Evolutionary conservation across 1,139 yeast species (phyloP).

Genomic region (Diutina scorzettiae): DNA sequence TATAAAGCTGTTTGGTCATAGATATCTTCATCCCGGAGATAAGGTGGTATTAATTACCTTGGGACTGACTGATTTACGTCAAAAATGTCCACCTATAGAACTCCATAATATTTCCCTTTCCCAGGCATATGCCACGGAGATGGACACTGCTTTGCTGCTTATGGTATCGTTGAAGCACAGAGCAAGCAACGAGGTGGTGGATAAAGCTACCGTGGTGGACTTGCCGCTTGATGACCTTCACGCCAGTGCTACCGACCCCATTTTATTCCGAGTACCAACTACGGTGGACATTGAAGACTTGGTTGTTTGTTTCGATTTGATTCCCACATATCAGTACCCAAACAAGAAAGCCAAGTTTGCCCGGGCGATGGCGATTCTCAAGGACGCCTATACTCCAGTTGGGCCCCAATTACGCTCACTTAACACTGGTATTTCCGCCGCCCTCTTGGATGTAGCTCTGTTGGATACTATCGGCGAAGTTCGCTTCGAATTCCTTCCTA

Average conservation of each 20-base stretch:
- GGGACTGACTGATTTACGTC: constrained; percentile 77
- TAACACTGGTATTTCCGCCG: constrained; percentile 57
- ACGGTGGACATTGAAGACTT: constrained; percentile 40
- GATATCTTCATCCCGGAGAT: constrained; percentile 53
- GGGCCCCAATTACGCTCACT: constrained; percentile 63
- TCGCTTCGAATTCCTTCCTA: constrained; percentile 62
- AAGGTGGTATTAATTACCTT: constrained; percentile 65
- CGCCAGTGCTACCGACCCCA: constrained; percentile 72
- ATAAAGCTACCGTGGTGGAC: constrained; percentile 63
- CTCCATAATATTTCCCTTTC: constrained; percentile 65
- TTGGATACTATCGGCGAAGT: constrained; percentile 70
- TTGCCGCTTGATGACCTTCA: constrained; percentile 75
- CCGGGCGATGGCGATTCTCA: constrained; percentile 71
- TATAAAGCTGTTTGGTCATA: constrained; percentile 79
- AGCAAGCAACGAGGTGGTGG: constrained; percentile 31
- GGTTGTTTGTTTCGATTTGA: constrained; percentile 70
- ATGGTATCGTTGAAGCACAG: constrained; percentile 47
- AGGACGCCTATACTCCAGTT: constrained; percentile 52
- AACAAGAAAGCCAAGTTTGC: constrained; percentile 43
- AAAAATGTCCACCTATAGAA: constrained; percentile 47
- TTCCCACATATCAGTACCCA: constrained; percentile 68
- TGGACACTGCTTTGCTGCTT: constrained; percentile 80
- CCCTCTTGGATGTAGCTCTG: constrained; percentile 61
- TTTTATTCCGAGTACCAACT: constrained; percentile 54
- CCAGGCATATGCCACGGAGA: constrained; percentile 65